These are phyloP conservation scores for Aspergillus wentii DNA, from an alignment of 495 filamentous ascomycete species.

Conservation along the genomic window DNA sequence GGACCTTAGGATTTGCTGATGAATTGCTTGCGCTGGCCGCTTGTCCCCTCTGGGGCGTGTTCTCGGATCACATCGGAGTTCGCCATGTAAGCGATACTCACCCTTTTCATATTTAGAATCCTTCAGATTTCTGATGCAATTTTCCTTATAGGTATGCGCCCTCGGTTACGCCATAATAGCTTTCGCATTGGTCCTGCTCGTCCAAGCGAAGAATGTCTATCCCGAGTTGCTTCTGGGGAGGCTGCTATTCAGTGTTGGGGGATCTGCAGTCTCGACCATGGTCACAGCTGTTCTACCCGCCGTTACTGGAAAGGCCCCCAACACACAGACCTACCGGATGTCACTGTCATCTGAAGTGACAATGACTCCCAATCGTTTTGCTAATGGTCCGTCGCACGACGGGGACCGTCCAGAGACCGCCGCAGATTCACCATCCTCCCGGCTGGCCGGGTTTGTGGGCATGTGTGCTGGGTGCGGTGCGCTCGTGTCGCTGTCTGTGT, in stretches of 20 bases:
- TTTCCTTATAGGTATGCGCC: slow-evolving; percentile 55
- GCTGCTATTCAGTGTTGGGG: slow-evolving; percentile 84
- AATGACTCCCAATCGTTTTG: slow-evolving; percentile 55
- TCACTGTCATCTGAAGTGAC: slow-evolving; percentile 61
- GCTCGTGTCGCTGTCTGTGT: slow-evolving; percentile 71
- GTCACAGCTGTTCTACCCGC: slow-evolving; percentile 91
- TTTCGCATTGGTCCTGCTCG: slow-evolving; percentile 69
- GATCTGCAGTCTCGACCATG: slow-evolving; percentile 92
- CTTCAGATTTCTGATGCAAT: slow-evolving; percentile 1
- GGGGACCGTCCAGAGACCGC: slow-evolving; percentile 7
- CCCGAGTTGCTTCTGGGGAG: slow-evolving; percentile 83
- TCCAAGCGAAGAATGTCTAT: slow-evolving; percentile 82
- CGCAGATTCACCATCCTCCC: slow-evolving; percentile 43
- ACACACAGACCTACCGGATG: slow-evolving; percentile 13
- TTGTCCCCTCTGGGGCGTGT: slow-evolving; percentile 85
- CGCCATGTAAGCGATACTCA: slow-evolving; percentile 44
- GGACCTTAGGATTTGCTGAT: slow-evolving; percentile 93
- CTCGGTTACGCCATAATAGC: slow-evolving; percentile 78
- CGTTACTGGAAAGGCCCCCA: slow-evolving; percentile 54
- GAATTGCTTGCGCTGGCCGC: slow-evolving; percentile 87
- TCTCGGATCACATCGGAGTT: slow-evolving; percentile 88
- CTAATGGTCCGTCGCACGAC: slow-evolving; percentile 13
- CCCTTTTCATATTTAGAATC: not conserved
- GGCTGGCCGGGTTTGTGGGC: slow-evolving; percentile 83
- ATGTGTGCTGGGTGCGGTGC: slow-evolving; percentile 91